These are phyloP conservation scores for Emergomyces orientalis DNA, from an alignment of 2,329 filamentous ascomycete genomes.

Conservation along the genomic window DNA sequence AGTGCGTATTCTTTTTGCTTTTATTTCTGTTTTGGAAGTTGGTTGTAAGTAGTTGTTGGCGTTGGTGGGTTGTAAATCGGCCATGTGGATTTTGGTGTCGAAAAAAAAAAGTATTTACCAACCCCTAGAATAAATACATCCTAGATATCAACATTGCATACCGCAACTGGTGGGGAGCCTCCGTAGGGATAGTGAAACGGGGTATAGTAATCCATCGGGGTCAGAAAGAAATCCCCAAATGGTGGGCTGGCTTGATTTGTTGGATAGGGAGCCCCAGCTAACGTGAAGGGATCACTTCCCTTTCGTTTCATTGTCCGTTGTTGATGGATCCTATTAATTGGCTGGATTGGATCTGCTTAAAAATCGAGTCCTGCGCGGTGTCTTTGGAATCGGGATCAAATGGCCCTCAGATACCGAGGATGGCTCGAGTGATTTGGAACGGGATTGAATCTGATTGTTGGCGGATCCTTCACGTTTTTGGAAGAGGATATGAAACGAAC, in stretches of 20 bases:
- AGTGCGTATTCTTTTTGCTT: too few relatives aligned
- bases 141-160: not conserved
- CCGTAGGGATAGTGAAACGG: not conserved
- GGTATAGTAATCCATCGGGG: not conserved
- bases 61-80: too few relatives aligned
- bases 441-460: not conserved
- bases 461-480: not conserved
- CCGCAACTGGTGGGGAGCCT: not conserved
- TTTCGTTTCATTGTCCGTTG: not conserved
- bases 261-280: not conserved
- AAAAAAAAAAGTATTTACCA: too few relatives aligned
- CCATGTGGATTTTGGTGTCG: too few relatives aligned
- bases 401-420: not conserved
- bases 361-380: not conserved
- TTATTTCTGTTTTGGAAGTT: too few relatives aligned
- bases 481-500: too few relatives aligned
- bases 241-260: not conserved
- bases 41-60: too few relatives aligned
- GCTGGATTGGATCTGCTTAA: not conserved
- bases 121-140: not conserved
- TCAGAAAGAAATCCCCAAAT: not conserved
- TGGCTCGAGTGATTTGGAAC: too few relatives aligned
- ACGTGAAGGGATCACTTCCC: not conserved
- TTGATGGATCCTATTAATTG: not conserved
- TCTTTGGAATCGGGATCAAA: not conserved